phyloP scores from a whole-genome alignment of 768 basidiomycete genomes.

The Leccinum ochraceum region DNA sequence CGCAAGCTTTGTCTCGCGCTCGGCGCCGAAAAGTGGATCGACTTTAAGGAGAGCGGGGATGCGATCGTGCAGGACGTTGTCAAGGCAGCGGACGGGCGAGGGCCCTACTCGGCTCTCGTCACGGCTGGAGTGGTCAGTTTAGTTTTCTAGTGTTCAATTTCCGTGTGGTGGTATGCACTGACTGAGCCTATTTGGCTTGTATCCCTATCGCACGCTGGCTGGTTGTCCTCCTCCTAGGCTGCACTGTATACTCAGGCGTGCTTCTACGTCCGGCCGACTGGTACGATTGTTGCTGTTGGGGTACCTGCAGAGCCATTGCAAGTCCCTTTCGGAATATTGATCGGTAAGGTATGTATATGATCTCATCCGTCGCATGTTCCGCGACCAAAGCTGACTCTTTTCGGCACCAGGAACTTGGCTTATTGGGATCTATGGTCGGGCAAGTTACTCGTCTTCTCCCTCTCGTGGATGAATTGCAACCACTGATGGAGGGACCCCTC shows the following conservation, averaged over 20 bases:
- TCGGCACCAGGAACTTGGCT: conserved; percentile 20
- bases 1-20: conserved; percentile 36
- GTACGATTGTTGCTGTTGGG: conserved; percentile 44
- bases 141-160: background rate
- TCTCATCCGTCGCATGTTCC: background rate
- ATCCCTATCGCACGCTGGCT: background rate
- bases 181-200: background rate
- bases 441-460: conserved; percentile 3
- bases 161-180: background rate
- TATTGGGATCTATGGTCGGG: conserved; percentile 25
- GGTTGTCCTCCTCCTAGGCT: conserved; percentile 13
- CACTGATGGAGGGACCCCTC: background rate
- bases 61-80: conserved; percentile 39
- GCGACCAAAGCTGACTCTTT: background rate
- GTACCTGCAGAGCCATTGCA: conserved; percentile 34
- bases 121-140: conserved; percentile 21
- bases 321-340: conserved; percentile 33
- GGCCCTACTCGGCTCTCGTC: conserved; percentile 42
- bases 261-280: conserved; percentile 44
- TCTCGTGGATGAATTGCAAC: background rate
- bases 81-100: conserved; percentile 40
- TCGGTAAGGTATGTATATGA: conserved; percentile 22
- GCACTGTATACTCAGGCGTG: conserved; percentile 45
- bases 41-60: conserved; percentile 46
- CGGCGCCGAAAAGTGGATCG: conserved; percentile 46